A percentile compares a stretch with the other conserved stretches of the same genome.
Conservation (phyloP, 768 basidiomycete genomes). For the Lyophyllum atratum region DNA sequence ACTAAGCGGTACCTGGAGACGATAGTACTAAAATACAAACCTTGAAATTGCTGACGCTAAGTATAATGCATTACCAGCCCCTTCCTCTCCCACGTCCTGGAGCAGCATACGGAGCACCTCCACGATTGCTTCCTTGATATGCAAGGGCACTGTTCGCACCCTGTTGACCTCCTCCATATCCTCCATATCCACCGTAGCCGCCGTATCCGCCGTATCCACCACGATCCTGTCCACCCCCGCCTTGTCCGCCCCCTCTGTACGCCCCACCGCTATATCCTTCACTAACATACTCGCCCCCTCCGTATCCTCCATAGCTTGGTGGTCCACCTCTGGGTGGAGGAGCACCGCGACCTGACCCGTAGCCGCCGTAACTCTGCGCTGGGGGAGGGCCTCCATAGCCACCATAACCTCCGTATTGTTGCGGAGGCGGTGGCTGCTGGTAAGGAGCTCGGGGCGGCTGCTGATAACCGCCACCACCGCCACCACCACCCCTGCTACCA, state of each 20-base stretch:
- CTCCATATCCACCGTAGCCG: slow-evolving; percentile 34
- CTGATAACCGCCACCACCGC: slow-evolving; percentile 33
- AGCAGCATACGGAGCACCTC: slow-evolving; percentile 26
- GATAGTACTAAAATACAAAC: slow-evolving; percentile 1
- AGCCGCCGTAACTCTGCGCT: slow-evolving; percentile 29
- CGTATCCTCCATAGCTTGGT: slow-evolving; percentile 19
- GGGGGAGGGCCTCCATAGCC: slow-evolving; percentile 22
- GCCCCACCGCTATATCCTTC: slow-evolving; percentile 18
- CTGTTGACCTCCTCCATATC: slow-evolving; percentile 33
- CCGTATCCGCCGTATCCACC: slow-evolving; percentile 42
- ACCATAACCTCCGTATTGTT: slow-evolving; percentile 36
- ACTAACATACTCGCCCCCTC: slow-evolving; percentile 22
- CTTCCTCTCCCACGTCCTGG: slow-evolving; percentile 44
- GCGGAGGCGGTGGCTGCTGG: slow-evolving; percentile 25
- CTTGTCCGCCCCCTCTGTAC: slow-evolving; percentile 1
- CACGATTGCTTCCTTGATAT: slow-evolving; percentile 26
- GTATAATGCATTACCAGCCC: slow-evolving; percentile 11
- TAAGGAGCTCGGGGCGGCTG: slow-evolving; percentile 36
- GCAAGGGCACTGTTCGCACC: slow-evolving; percentile 37
- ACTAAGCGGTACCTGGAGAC: neutral
- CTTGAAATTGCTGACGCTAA: neutral
- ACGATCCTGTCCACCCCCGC: slow-evolving; percentile 11
- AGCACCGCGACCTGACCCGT: slow-evolving; percentile 24
- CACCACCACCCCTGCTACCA: slow-evolving; percentile 32
- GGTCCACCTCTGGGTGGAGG: slow-evolving; percentile 28